Conservation (phyloP, 2,329 filamentous ascomycete species). For the Alternaria triticimaculans region DNA sequence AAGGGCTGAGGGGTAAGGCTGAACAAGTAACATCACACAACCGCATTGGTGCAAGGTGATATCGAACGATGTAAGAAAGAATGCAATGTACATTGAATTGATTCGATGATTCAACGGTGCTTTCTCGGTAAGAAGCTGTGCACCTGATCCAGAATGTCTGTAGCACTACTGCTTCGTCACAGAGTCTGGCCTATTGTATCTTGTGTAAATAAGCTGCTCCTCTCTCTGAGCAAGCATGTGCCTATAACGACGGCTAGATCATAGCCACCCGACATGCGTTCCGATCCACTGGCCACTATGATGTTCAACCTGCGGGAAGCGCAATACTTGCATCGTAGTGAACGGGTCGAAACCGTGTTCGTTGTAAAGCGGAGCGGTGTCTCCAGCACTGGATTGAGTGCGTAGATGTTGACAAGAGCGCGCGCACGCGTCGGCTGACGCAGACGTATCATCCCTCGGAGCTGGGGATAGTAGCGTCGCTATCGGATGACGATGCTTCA, state of each 20-base stretch:
- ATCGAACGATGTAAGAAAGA: background rate
- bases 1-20: conserved; percentile 6
- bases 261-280: background rate
- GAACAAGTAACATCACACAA: conserved; percentile 11
- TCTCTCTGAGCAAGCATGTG: background rate
- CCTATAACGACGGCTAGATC: background rate
- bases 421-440: background rate
- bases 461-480: background rate
- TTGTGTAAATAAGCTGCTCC: background rate
- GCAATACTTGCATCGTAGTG: background rate
- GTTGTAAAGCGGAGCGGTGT: background rate
- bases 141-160: background rate
- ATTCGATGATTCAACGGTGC: background rate
- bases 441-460: background rate
- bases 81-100: background rate
- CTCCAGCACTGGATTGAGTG: background rate
- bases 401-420: background rate
- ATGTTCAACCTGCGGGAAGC: background rate
- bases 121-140: background rate
- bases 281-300: background rate
- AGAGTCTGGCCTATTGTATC: background rate
- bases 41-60: background rate
- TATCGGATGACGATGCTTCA: conserved; percentile 14
- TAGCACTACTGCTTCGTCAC: background rate
- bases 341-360: background rate